Conservation (phyloP, 768 basidiomycete species). For the Tricholoma saponaceum region DNA sequence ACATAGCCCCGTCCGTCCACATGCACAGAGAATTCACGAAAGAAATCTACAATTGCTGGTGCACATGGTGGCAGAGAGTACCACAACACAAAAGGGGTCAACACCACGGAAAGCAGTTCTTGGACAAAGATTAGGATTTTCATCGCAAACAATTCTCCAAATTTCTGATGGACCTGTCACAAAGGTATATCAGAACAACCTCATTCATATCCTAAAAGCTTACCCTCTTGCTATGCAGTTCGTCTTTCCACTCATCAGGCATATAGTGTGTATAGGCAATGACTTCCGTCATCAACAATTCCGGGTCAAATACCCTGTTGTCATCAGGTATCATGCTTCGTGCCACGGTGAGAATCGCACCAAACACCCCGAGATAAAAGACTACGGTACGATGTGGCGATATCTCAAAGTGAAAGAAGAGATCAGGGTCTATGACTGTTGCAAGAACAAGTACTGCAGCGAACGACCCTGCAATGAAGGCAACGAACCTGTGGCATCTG, state of each 20-base stretch:
- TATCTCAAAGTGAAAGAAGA: slow-evolving; percentile 92
- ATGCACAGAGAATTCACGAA: slow-evolving; percentile 96
- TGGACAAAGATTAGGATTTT: slow-evolving; percentile 84
- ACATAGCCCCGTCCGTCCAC: slow-evolving; percentile 96
- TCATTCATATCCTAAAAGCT: slow-evolving; percentile 7
- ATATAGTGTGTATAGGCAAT: slow-evolving; percentile 95
- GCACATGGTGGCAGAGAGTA: slow-evolving; percentile 89
- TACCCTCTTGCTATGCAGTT: slow-evolving; percentile 87
- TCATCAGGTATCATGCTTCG: slow-evolving; percentile 96
- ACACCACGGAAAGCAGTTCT: slow-evolving; percentile 85
- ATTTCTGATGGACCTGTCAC: slow-evolving; percentile 79
- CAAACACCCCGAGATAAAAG: slow-evolving; percentile 90
- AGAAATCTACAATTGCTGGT: slow-evolving; percentile 92
- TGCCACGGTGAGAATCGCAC: slow-evolving; percentile 82
- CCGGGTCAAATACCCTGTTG: slow-evolving; percentile 90
- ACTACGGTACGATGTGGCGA: slow-evolving; percentile 89
- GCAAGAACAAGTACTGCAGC: slow-evolving; percentile 92
- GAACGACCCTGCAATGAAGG: slow-evolving; percentile 95
- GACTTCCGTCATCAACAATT: slow-evolving; percentile 87
- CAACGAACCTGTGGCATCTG: slow-evolving; percentile 66
- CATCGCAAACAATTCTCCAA: slow-evolving; percentile 91
- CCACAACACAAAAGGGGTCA: slow-evolving; percentile 94
- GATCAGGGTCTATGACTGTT: slow-evolving; percentile 89
- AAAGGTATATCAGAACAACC: neutral
- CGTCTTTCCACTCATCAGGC: slow-evolving; percentile 88